Evolutionary conservation across 225 moss, liverwort and hornwort species (phyloP), one percentile per base, ranked within the genome.

Genomic region (Neckera pumila): DNA sequence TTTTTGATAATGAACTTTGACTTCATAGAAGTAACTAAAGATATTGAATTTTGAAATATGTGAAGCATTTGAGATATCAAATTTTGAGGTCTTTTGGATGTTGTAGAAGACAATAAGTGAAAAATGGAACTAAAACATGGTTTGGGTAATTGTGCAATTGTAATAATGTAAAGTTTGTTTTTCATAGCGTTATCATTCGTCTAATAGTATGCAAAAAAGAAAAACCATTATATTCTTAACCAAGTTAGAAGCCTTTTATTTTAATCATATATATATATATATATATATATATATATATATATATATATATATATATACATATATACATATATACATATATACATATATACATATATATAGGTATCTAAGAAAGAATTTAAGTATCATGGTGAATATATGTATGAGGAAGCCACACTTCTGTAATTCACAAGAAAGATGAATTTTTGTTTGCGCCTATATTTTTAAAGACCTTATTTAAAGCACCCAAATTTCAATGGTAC

Each of bases 401-500:
- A 45, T 17, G 3, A 28, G 6, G 3, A 28, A 6, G 10, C 2
- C 0, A 71, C 2, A 16, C 3, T 10, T 30, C 0, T 1, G 0
- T 45, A 1, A 45, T 16, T 45, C 3, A 28, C 1, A 45, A 3
- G 6, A 73, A 30, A 1, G 17, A 45, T 30, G 11, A 45, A 10
- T 45, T 6, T 17, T 28, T 45, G 0, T 45, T 73, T 73, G 17
- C 10, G 6, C 6, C 2, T 28, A 45, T 28, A 28, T 43, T 73
- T 56, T 43, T 17, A 45, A 33, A 0, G 5, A 34, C 5, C 9
- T 34, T 22, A 36, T 14, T 36, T 0, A 15, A 54, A 1, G 4
- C 25, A 4, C 2, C 10, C 4, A 16, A 38, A 17, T 1, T 79
- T 79, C 11, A 27, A 42, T 60, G 2, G 3, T 30, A 1, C 13